Base-by-base conservation (phyloP, 768 basidiomycete genomes). In the Dentipellis fragilis region DNA sequence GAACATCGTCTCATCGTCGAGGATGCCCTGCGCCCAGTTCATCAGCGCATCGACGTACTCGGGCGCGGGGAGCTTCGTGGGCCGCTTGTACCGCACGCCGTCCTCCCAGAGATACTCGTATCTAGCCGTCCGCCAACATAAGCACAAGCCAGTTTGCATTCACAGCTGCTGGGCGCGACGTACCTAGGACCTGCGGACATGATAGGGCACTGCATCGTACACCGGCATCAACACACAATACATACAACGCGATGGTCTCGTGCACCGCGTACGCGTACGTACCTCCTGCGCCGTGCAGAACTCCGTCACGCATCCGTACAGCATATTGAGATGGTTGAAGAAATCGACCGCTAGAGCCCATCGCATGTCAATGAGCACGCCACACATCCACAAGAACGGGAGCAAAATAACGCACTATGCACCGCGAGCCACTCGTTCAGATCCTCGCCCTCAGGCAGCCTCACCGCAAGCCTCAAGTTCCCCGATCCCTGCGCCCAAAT, bases 321-420 rank as follows among this genome's bases (percentile, higher is more conserved):
- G 75, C 96, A 99, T 99, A 69, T 99, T 99, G 61, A 99, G 72
- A 67, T 99, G 96, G 67, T 98, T 99, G 79, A 98, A 99, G 73
- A 99, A 99, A 70, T 99, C 96, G 58, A 98, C 95, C 34, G 93
- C 96, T 99, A 63, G 22, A 29, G 22, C 4, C 36, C 21, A 34
- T 11, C 17, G 49, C 19, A 52, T 34, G n/a, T 42, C 23, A 29
- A 40, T 29, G 35, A 3, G 29, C 29, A 11, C 2, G 50, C 22
- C 12, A 17, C 22, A 35, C 19, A 6, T 6, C 3, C 29, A 29
- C 10, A 54, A 23, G 46, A 17, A 52, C 19, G 48, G 9, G 37
- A 19, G 22, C 16, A 39, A 29, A 21, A 52, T 23, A 14, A 60
- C 68, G 54, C 60, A 96, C 96, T 91, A 67, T 99, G 95, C 8